phyloP scores from a whole-genome alignment of 2,329 filamentous ascomycete species.

The Seiridium cupressi region DNA sequence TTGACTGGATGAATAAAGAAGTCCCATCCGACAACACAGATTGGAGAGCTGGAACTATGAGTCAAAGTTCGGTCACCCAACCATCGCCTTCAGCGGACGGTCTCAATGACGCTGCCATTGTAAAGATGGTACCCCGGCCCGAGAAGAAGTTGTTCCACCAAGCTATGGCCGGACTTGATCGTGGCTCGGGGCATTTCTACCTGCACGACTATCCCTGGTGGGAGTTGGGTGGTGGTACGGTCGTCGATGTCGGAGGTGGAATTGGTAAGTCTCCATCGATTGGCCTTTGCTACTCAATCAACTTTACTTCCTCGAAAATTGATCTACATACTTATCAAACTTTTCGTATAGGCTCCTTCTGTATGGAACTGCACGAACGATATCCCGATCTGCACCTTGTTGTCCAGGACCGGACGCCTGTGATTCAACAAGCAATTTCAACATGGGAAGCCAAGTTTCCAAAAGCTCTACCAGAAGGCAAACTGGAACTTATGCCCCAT shows the following conservation, averaged over 20 bases:
- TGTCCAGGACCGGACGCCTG: not conserved
- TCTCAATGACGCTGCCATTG: not conserved
- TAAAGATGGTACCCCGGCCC: not conserved
- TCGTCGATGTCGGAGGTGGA: constrained; percentile 1
- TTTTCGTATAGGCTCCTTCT: not conserved
- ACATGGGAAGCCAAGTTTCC: constrained; percentile 16
- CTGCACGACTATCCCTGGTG: not conserved
- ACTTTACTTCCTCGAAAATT: not conserved
- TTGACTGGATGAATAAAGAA: not conserved
- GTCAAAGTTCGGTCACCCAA: not conserved
- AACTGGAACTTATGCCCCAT: constrained; percentile 19
- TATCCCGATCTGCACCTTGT: not conserved
- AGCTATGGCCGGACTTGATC: not conserved
- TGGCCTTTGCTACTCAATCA: not conserved
- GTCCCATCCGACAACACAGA: not conserved
- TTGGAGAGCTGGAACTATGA: not conserved
- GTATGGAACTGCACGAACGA: not conserved
- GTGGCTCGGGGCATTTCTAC: not conserved
- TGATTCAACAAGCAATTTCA: constrained; percentile 11
- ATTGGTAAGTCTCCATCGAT: not conserved
- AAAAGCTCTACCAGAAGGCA: constrained; percentile 15
- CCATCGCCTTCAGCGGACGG: not conserved
- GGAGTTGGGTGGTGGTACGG: not conserved
- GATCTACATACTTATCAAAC: not conserved
- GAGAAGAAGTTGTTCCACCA: not conserved